Evolutionary conservation across 2,329 filamentous ascomycete species (phyloP).

Genomic region (Escovopsis sp.): DNA sequence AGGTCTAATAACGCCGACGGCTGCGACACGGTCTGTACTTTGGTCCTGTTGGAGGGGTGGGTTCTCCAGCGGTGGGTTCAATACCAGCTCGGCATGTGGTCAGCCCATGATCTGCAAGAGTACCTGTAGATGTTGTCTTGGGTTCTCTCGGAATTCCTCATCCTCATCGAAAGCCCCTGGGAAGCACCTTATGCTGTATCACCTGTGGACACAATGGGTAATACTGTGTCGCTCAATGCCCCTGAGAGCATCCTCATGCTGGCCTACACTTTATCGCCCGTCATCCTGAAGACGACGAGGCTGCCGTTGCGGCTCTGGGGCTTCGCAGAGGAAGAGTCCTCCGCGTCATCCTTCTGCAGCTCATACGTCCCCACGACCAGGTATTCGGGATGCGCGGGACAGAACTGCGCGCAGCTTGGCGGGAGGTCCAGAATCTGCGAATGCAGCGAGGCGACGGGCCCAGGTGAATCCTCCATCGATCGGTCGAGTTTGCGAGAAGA

Average conservation of each 20-base stretch:
- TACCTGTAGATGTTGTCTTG: not conserved
- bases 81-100: too few species aligned
- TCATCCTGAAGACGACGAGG: slow-evolving; percentile 49
- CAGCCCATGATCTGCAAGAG: not conserved
- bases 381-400: slow-evolving; percentile 43
- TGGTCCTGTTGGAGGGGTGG: slow-evolving; percentile 4
- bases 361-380: slow-evolving; percentile 80
- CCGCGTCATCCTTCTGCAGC: slow-evolving; percentile 37
- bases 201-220: not conserved
- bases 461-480: slow-evolving; percentile 10
- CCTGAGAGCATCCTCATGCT: too few species aligned
- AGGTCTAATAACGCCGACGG: slow-evolving; percentile 71
- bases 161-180: too few species aligned
- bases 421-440: slow-evolving; percentile 48
- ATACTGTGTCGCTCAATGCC: not conserved
- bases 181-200: too few species aligned
- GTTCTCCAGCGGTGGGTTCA: too few species aligned
- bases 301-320: slow-evolving; percentile 58
- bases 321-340: slow-evolving; percentile 10
- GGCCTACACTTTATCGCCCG: slow-evolving; percentile 41
- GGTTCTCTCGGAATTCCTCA: not conserved
- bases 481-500: not conserved
- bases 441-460: slow-evolving; percentile 25
- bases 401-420: slow-evolving; percentile 68
- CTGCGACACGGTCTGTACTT: slow-evolving; percentile 43